A percentile compares a stretch with the other conserved stretches of the same genome.
phyloP scores from a whole-genome alignment of 768 basidiomycete species.

The Trametes villosa region DNA sequence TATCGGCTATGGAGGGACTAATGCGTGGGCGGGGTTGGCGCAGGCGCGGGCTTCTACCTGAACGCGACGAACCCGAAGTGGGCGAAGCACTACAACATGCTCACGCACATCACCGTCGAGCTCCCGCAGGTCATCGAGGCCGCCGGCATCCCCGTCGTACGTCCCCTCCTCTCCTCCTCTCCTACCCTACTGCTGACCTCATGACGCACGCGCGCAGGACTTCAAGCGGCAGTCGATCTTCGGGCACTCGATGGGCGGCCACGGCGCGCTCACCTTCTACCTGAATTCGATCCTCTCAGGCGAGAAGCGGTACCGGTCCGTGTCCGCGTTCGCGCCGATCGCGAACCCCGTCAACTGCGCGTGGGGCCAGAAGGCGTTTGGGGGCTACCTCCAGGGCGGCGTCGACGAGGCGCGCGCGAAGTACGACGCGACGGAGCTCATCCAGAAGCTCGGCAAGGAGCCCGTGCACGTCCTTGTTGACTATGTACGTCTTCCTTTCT shows the following conservation, averaged over 20 bases:
- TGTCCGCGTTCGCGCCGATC: constrained; percentile 87
- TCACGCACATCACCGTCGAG: constrained; percentile 81
- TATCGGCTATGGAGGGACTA: neutral
- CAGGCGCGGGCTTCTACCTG: constrained; percentile 92
- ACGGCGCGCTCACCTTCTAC: constrained; percentile 92
- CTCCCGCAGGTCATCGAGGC: constrained; percentile 78
- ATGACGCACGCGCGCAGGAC: constrained; percentile 57
- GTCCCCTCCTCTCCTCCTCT: constrained; percentile 31
- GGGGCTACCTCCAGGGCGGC: constrained; percentile 80
- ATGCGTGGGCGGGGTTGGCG: neutral
- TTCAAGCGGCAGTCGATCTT: constrained; percentile 83
- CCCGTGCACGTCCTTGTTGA: constrained; percentile 84
- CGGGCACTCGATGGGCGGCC: constrained; percentile 98
- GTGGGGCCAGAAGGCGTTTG: constrained; percentile 94
- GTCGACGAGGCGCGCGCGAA: constrained; percentile 69
- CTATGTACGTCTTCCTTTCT: constrained; percentile 59
- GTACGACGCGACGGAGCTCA: constrained; percentile 88
- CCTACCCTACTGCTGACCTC: neutral
- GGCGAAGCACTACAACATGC: constrained; percentile 85
- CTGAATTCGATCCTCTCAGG: constrained; percentile 59
- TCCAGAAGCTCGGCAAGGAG: constrained; percentile 57
- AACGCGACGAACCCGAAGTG: constrained; percentile 83
- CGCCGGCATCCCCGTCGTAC: constrained; percentile 76
- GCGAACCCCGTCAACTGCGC: constrained; percentile 84
- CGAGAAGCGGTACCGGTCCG: constrained; percentile 74